Evolutionary conservation across 1,284 basidiomycete species (phyloP).

Genomic region (Trichosporon sp.): DNA sequence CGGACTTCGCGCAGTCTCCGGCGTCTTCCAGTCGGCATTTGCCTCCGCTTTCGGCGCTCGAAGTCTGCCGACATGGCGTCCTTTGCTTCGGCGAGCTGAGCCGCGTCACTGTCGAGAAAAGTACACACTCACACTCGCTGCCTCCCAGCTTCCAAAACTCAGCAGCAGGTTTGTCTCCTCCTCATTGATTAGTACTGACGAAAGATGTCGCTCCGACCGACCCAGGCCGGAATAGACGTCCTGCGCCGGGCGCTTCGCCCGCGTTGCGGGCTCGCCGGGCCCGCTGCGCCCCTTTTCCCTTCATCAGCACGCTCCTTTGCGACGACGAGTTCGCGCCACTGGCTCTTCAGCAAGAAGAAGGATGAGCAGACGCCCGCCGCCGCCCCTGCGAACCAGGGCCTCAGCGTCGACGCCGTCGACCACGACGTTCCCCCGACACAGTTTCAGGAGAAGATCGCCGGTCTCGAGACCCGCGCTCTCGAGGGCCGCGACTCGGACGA

Average conservation of each 20-base stretch:
- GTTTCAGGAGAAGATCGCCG: conserved; percentile 50
- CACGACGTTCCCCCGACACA: conserved; percentile 36
- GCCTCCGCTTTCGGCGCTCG: conserved; percentile 1
- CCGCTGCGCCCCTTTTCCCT: not conserved
- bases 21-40: not conserved
- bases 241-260: conserved; percentile 23
- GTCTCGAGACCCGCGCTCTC: conserved; percentile 46
- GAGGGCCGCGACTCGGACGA: conserved; percentile 32
- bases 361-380: not conserved
- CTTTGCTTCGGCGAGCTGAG: not conserved
- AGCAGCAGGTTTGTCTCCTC: not conserved
- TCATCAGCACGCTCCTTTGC: not conserved
- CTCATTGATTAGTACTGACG: not conserved
- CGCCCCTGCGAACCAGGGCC: not conserved
- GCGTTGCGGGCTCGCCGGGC: not conserved
- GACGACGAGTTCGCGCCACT: not conserved
- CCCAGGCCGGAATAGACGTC: conserved; percentile 28
- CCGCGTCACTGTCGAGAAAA: conserved; percentile 16
- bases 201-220: conserved; percentile 31
- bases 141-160: not conserved
- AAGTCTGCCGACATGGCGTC: conserved; percentile 7
- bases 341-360: conserved; percentile 15
- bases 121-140: not conserved
- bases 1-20: conserved; percentile 10
- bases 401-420: not conserved